Percentiles rank a stretch among this genome's conserved stretches.
These are phyloP conservation scores for Beauveria asiatica DNA, from an alignment of 2,329 filamentous ascomycete genomes.

Conservation along the genomic window DNA sequence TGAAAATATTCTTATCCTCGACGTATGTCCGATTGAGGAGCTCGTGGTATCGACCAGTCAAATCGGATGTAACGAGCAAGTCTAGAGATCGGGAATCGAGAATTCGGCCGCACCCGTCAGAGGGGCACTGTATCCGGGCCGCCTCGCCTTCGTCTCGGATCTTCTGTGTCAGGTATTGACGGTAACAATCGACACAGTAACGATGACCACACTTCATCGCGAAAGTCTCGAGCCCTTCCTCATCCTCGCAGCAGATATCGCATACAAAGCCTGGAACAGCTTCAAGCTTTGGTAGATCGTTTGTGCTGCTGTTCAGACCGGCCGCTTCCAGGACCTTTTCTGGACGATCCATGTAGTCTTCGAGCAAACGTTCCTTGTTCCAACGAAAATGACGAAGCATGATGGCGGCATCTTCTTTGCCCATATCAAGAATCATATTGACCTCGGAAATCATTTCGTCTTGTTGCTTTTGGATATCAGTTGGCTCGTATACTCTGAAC, in stretches of 20 bases:
- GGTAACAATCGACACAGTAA: conserved; percentile 88
- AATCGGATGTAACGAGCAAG: conserved; percentile 55
- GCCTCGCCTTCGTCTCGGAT: conserved; percentile 94
- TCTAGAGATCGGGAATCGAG: conserved; percentile 85
- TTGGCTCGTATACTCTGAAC: conserved; percentile 71
- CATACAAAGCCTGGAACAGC: conserved; percentile 71
- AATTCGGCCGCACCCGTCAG: conserved; percentile 78
- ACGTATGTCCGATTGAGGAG: conserved; percentile 91
- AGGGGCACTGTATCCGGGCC: conserved; percentile 86
- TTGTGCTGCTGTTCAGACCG: conserved; percentile 62
- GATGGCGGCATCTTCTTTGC: conserved; percentile 84
- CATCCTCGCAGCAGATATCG: conserved; percentile 95
- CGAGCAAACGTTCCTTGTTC: conserved; percentile 93
- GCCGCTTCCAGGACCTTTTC: conserved; percentile 75
- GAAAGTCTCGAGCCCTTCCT: conserved; percentile 67
- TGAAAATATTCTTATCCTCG: conserved; percentile 89
- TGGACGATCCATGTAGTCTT: conserved; percentile 89
- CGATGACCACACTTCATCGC: conserved; percentile 92
- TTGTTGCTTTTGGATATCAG: conserved; percentile 78
- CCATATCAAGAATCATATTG: conserved; percentile 80
- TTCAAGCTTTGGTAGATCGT: conserved; percentile 58
- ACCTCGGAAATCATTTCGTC: conserved; percentile 82
- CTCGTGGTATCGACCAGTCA: conserved; percentile 63
- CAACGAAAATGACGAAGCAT: conserved; percentile 82
- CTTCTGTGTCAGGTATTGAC: conserved; percentile 85